phyloP scores from a whole-genome alignment of 768 basidiomycete genomes.

The Nidula microcarpa region DNA sequence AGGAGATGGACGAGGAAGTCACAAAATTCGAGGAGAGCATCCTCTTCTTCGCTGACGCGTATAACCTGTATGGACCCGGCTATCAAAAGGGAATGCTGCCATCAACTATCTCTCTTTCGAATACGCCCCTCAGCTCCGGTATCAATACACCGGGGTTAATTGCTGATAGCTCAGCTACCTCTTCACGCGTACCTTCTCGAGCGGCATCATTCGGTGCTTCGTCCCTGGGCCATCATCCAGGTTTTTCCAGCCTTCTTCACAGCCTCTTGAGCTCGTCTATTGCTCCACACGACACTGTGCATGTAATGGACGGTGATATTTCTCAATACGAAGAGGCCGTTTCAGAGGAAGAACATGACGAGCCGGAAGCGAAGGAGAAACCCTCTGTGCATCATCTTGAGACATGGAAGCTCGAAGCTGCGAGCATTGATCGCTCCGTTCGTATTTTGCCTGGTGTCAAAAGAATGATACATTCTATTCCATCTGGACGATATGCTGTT shows the following conservation, averaged over 20 bases:
- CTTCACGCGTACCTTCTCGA: slow-evolving; percentile 40
- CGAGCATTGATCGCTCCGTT: slow-evolving; percentile 55
- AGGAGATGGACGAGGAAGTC: slow-evolving; percentile 58
- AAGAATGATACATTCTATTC: slow-evolving; percentile 61
- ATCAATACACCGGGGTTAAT: slow-evolving; percentile 39
- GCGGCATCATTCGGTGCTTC: slow-evolving; percentile 32
- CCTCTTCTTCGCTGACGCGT: slow-evolving; percentile 64
- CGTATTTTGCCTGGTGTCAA: slow-evolving; percentile 69
- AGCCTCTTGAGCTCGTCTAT: slow-evolving; percentile 14
- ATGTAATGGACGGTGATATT: slow-evolving; percentile 9
- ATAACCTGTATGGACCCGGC: slow-evolving; percentile 37
- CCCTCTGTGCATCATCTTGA: slow-evolving; percentile 26
- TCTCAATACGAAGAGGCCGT: slow-evolving; percentile 21
- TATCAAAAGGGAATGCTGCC: slow-evolving; percentile 10
- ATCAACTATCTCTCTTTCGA: slow-evolving; percentile 11
- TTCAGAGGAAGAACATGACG: slow-evolving; percentile 29
- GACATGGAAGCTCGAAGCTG: slow-evolving; percentile 56
- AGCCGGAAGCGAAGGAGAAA: slow-evolving; percentile 18
- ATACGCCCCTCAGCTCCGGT: slow-evolving; percentile 19
- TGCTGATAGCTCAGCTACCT: slow-evolving; percentile 13
- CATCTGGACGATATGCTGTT: slow-evolving; percentile 66
- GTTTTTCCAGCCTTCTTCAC: slow-evolving; percentile 34
- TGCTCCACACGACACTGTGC: slow-evolving; percentile 23
- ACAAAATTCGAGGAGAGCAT: slow-evolving; percentile 60
- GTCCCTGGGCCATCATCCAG: slow-evolving; percentile 47